phyloP scores from a whole-genome alignment of 805 yeast genomes.

The Lipomyces sp. region DNA sequence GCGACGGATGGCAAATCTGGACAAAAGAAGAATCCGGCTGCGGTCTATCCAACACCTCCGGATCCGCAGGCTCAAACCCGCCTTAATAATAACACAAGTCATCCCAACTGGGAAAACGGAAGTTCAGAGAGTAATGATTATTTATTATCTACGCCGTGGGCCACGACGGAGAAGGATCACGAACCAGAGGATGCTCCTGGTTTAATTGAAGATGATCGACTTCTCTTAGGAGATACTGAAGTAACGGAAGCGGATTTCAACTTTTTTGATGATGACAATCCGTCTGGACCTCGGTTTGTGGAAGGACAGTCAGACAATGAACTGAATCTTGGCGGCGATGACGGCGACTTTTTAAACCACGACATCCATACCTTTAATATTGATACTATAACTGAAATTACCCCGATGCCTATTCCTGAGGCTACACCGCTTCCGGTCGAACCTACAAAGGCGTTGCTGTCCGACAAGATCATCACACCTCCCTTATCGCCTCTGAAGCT shows the following conservation, averaged over 20 bases:
- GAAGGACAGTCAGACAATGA: constrained; percentile 28
- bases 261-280: constrained; percentile 39
- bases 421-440: background rate
- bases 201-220: constrained; percentile 10
- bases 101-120: too few relatives aligned
- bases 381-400: constrained; percentile 4
- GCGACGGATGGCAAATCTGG: background rate
- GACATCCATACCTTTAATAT: constrained; percentile 11
- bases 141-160: constrained; percentile 10
- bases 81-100: background rate
- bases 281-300: constrained; percentile 8
- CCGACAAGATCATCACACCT: constrained; percentile 8
- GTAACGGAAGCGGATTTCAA: constrained; percentile 45
- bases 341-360: constrained; percentile 3
- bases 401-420: background rate
- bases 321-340: constrained; percentile 3
- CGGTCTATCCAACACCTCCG: constrained; percentile 39
- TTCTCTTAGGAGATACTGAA: constrained; percentile 37
- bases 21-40: constrained; percentile 14
- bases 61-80: constrained; percentile 32
- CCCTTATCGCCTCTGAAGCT: constrained; percentile 22
- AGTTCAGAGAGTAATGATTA: background rate
- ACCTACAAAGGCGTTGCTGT: background rate
- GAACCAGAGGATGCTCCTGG: constrained; percentile 9
- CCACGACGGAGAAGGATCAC: background rate